These are phyloP conservation scores for Trichoderma erinaceum DNA, from an alignment of 495 filamentous ascomycete genomes.

Conservation along the genomic window DNA sequence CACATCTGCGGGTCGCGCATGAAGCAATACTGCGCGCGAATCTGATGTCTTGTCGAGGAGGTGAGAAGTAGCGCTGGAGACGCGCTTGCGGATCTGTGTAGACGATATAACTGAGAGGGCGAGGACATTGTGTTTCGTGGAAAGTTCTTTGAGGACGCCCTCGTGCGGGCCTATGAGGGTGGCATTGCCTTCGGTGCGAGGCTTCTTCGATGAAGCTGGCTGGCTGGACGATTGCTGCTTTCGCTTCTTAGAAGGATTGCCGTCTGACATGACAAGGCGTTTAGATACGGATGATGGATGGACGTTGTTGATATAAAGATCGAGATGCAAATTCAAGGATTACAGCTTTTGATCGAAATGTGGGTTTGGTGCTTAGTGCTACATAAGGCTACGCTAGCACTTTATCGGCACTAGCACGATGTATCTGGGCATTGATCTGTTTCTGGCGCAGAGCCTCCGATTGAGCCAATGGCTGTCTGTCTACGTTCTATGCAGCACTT, in stretches of 20 bases:
- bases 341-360: neutral
- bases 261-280: neutral
- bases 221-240: constrained; percentile 19
- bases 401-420: no score
- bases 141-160: constrained; percentile 26
- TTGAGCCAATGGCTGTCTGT: no score
- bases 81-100: constrained; percentile 49
- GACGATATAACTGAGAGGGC: constrained; percentile 47
- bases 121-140: constrained; percentile 33
- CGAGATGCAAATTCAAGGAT: neutral
- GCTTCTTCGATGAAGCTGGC: constrained; percentile 14
- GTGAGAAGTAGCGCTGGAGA: constrained; percentile 37
- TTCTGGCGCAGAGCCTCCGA: no score
- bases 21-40: constrained; percentile 34
- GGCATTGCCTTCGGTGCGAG: constrained; percentile 1
- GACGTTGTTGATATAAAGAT: neutral
- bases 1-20: constrained; percentile 45
- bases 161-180: constrained; percentile 21
- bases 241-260: neutral
- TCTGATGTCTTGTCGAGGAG: constrained; percentile 26
- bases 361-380: constrained; percentile 3
- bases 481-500: no score
- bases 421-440: no score
- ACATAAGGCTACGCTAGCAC: neutral
- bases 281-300: neutral